Conservation (phyloP, 2,329 filamentous ascomycete species). For the Aspergillus sergii region DNA sequence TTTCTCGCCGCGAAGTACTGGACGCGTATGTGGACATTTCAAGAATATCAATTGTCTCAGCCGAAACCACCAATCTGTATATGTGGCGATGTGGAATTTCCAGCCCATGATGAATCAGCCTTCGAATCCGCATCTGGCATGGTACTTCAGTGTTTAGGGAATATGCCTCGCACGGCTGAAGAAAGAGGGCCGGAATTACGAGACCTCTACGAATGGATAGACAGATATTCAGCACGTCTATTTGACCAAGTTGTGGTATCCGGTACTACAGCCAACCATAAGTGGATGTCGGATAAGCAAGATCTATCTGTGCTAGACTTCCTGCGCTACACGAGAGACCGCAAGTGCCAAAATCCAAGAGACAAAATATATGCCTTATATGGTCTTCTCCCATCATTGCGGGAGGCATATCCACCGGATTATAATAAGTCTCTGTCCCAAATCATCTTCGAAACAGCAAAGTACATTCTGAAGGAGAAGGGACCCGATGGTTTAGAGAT, state of each 20-base stretch:
- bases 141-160: too few species aligned
- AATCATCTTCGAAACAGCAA: slow-evolving; percentile 1
- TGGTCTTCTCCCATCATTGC: not conserved
- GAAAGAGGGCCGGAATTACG: too few species aligned
- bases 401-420: slow-evolving; percentile 7
- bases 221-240: too few species aligned
- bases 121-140: too few species aligned
- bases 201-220: too few species aligned
- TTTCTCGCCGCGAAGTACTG: not conserved
- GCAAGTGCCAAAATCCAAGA: slow-evolving; percentile 6
- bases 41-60: slow-evolving; percentile 10
- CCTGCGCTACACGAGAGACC: not conserved
- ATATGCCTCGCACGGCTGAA: too few species aligned
- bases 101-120: too few species aligned
- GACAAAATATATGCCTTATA: slow-evolving; percentile 12
- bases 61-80: slow-evolving; percentile 7
- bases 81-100: not conserved
- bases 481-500: not conserved
- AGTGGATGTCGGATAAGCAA: too few species aligned
- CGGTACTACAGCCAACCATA: too few species aligned
- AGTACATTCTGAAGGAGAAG: slow-evolving; percentile 1
- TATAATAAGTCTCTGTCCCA: slow-evolving; percentile 6
- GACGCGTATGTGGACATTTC: slow-evolving; percentile 13
- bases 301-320: accelerated
- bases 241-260: too few species aligned